Evolutionary conservation across 2,329 filamentous ascomycete genomes (phyloP).

Genomic region (Ascochyta pisi): DNA sequence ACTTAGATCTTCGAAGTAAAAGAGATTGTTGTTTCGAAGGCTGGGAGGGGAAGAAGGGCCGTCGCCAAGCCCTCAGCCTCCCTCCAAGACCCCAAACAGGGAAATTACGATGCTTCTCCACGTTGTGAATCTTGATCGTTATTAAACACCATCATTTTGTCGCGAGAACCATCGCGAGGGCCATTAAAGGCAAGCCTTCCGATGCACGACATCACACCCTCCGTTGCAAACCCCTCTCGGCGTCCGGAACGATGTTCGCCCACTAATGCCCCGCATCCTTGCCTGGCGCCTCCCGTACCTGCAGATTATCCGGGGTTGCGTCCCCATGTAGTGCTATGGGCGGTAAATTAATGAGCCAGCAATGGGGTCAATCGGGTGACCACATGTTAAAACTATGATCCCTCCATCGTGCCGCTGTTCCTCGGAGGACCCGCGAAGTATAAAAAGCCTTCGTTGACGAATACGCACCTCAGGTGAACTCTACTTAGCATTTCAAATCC

Average conservation of each 20-base stretch:
- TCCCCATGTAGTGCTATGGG: conserved; percentile 7
- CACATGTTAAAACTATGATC: conserved; percentile 3
- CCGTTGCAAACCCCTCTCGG: conserved; percentile 6
- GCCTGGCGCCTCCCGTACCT: conserved; percentile 4
- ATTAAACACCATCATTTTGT: conserved; percentile 5
- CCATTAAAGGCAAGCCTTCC: conserved; percentile 12
- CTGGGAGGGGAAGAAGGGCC: background rate
- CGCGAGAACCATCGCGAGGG: background rate
- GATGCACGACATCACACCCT: background rate
- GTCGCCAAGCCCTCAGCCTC: conserved; percentile 17
- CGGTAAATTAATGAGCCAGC: conserved; percentile 19
- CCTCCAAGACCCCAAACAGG: conserved; percentile 16
- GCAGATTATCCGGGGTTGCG: conserved; percentile 15
- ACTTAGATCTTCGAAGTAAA: background rate
- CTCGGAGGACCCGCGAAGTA: background rate
- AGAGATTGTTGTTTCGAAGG: background rate
- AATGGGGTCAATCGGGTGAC: conserved; percentile 10
- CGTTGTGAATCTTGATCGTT: conserved; percentile 1
- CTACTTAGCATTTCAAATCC: background rate
- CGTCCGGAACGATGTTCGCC: conserved; percentile 18
- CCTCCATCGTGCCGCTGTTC: conserved; percentile 1
- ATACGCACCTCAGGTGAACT: background rate
- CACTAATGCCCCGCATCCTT: conserved; percentile 15
- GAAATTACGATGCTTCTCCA: conserved; percentile 10
- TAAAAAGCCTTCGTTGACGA: background rate